Conservation (phyloP, 2,329 filamentous ascomycete species). For the Coniochaeta sp. region DNA sequence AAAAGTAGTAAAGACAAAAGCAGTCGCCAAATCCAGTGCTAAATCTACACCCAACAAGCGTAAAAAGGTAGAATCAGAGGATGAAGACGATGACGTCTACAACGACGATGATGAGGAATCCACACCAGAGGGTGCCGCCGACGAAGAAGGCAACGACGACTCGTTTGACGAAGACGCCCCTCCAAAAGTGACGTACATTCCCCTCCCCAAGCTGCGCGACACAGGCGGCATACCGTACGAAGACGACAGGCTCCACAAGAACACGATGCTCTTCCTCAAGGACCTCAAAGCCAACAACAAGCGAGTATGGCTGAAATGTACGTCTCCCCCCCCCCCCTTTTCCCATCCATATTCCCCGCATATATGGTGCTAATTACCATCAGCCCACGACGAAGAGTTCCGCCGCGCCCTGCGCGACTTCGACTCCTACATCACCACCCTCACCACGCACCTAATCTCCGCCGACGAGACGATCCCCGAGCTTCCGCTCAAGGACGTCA, state of each 20-base stretch:
- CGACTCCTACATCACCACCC: conserved; percentile 65
- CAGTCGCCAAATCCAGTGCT: background rate
- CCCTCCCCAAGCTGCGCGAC: conserved; percentile 31
- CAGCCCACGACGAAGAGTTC: conserved; percentile 75
- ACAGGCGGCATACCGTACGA: conserved; percentile 38
- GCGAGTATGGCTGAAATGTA: conserved; percentile 51
- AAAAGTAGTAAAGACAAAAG: conserved; percentile 3
- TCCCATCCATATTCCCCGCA: conserved; percentile 2
- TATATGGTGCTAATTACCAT: no score
- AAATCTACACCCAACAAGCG: background rate
- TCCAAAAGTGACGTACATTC: conserved; percentile 30
- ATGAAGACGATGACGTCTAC: conserved; percentile 19
- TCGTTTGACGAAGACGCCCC: conserved; percentile 25
- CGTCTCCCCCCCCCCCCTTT: conserved; percentile 7
- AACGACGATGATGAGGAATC: conserved; percentile 24
- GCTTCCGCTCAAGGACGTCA: conserved; percentile 75
- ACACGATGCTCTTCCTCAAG: conserved; percentile 48
- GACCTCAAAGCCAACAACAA: conserved; percentile 54
- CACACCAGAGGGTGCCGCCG: conserved; percentile 16
- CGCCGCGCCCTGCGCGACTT: conserved; percentile 73
- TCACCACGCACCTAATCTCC: conserved; percentile 63
- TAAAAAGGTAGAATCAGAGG: conserved; percentile 11
- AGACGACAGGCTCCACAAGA: conserved; percentile 45
- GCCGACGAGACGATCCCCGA: conserved; percentile 79
- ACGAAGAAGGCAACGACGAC: conserved; percentile 30